Percentiles rank a stretch among this genome's conserved stretches.
Conservation (phyloP, 1,139 yeast genomes). For the Hemisphaericaspora xylanilytica region DNA sequence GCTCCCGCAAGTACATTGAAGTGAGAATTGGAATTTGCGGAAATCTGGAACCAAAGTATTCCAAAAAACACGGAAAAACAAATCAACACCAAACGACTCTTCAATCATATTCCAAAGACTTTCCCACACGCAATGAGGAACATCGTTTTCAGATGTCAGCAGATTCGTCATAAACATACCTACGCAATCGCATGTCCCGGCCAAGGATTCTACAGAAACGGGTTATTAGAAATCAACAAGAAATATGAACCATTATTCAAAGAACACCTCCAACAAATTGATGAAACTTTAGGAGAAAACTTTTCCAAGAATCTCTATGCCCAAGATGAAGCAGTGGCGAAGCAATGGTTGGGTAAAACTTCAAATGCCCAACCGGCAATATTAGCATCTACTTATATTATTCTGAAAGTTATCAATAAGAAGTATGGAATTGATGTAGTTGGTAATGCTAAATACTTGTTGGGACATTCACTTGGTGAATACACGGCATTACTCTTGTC, state of each 20-base stretch:
- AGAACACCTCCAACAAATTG: slow-evolving; percentile 45
- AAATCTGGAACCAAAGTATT: not conserved
- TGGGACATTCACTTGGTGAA: slow-evolving; percentile 66
- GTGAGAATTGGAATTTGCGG: not conserved
- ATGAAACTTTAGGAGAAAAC: slow-evolving; percentile 57
- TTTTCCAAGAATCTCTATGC: slow-evolving; percentile 32
- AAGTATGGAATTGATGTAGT: slow-evolving; percentile 24
- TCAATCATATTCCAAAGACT: not conserved
- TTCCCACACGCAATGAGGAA: not conserved
- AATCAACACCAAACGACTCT: not conserved
- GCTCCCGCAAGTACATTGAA: no score
- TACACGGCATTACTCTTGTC: slow-evolving; percentile 48
- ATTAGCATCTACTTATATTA: slow-evolving; percentile 44
- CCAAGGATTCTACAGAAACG: slow-evolving; percentile 35
- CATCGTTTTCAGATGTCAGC: slow-evolving; percentile 3
- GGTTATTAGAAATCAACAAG: slow-evolving; percentile 26
- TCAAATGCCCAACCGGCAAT: slow-evolving; percentile 64
- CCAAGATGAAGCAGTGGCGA: slow-evolving; percentile 10
- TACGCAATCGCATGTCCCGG: slow-evolving; percentile 44
- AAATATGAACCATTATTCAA: slow-evolving; percentile 17
- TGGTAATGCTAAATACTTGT: slow-evolving; percentile 22
- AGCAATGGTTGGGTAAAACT: slow-evolving; percentile 33
- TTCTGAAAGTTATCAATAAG: slow-evolving; percentile 28
- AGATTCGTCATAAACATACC: slow-evolving; percentile 3
- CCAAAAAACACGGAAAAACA: not conserved